These are phyloP conservation scores for Sequoiadendron giganteum DNA, from an alignment of 75 land plant species.

Conservation along the genomic window DNA sequence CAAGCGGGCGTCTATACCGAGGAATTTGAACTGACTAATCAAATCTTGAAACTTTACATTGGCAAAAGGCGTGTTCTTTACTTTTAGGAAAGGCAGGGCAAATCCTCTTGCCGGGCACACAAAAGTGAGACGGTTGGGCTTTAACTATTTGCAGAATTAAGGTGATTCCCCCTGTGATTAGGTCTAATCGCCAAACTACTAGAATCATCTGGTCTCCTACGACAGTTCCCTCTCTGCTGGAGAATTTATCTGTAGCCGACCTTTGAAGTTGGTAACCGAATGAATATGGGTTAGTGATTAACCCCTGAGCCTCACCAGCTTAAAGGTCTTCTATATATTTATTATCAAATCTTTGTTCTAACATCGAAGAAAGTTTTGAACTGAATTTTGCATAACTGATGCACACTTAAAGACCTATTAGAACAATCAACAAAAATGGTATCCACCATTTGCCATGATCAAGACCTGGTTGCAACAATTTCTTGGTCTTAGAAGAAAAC, in stretches of 20 bases:
- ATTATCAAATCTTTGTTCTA: background rate
- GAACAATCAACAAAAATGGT: background rate
- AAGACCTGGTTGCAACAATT: background rate
- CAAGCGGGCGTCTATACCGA: background rate
- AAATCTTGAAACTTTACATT: background rate
- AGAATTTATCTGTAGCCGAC: background rate
- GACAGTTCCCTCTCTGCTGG: background rate
- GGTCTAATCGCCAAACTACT: background rate
- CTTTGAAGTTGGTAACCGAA: background rate
- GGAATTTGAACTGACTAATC: background rate
- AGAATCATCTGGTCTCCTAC: background rate
- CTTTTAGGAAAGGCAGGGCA: background rate
- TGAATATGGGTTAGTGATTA: background rate
- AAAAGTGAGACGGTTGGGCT: background rate
- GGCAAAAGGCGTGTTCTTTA: background rate
- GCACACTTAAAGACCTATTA: background rate
- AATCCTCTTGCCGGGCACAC: background rate
- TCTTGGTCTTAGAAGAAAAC: background rate
- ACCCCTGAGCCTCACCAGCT: background rate
- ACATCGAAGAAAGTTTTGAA: background rate
- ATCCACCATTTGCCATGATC: background rate
- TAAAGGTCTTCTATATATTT: background rate
- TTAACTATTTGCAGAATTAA: background rate
- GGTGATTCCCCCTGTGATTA: background rate
- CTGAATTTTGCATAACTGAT: background rate